Conservation (phyloP, 2,329 filamentous ascomycete species). For the Nemania sp. region DNA sequence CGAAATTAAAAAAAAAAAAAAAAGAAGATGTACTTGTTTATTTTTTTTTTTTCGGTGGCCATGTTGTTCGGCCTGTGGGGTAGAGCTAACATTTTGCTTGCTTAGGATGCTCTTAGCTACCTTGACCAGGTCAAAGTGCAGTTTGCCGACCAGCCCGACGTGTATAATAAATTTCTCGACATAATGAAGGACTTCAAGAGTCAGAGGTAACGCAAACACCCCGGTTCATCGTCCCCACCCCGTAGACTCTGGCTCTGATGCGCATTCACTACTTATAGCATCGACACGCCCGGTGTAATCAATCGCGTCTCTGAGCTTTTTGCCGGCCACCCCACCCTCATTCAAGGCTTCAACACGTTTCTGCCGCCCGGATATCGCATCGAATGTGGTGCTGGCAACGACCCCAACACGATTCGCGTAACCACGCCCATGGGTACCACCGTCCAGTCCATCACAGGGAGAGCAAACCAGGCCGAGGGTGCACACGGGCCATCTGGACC, state of each 20-base stretch:
- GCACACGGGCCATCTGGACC: conserved; percentile 44
- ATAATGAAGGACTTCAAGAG: conserved; percentile 99
- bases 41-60: conserved; percentile 2
- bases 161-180: conserved; percentile 95
- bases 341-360: conserved; percentile 98
- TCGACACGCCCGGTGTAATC: conserved; percentile 97
- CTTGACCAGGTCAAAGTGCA: conserved; percentile 98
- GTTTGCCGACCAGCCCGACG: conserved; percentile 94
- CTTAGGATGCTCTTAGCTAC: conserved; percentile 80
- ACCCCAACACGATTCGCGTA: conserved; percentile 93
- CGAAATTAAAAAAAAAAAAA: too few relatives aligned
- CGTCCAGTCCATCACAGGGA: conserved; percentile 77
- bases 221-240: conserved; percentile 16
- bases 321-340: conserved; percentile 90
- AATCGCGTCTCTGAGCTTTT: conserved; percentile 95
- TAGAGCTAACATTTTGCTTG: conserved; percentile 34
- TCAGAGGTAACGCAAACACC: conserved; percentile 70
- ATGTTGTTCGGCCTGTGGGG: neutral
- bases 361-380: conserved; percentile 94
- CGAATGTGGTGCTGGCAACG: conserved; percentile 90
- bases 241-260: conserved; percentile 43
- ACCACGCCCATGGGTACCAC: conserved; percentile 98
- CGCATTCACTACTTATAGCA: conserved; percentile 52
- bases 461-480: conserved; percentile 53
- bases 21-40: too few relatives aligned